A percentile compares a stretch with the other conserved stretches of the same genome.
Conservation (phyloP, 225 moss, liverwort and hornwort species). For the Bryum argenteum region DNA sequence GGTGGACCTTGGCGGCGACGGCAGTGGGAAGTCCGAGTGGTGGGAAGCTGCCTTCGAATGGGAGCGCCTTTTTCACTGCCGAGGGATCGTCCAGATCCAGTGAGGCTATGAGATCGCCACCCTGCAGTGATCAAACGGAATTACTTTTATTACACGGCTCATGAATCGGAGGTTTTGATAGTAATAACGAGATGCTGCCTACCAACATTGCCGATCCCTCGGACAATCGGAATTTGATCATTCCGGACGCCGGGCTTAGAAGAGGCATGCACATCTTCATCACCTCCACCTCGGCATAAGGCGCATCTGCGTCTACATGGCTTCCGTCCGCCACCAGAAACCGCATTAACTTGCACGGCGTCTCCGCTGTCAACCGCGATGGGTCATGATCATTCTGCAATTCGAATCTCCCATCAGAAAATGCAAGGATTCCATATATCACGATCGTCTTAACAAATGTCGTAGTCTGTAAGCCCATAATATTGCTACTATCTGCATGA, state of each 20-base stretch:
- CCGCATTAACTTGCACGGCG: constrained; percentile 92
- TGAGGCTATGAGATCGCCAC: constrained; percentile 86
- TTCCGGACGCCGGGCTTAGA: constrained; percentile 78
- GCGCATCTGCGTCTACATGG: constrained; percentile 64
- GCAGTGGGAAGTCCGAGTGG: constrained; percentile 84
- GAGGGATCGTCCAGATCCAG: constrained; percentile 93
- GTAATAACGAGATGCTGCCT: background rate
- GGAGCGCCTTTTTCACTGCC: constrained; percentile 82
- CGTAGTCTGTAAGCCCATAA: no score
- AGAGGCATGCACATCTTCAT: constrained; percentile 99
- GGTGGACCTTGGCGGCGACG: constrained; percentile 85
- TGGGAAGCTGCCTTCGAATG: constrained; percentile 79
- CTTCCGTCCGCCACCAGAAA: constrained; percentile 79
- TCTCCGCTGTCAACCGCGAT: constrained; percentile 85
- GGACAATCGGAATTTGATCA: constrained; percentile 68
- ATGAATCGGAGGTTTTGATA: no score
- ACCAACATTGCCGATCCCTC: constrained; percentile 97
- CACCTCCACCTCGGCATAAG: constrained; percentile 97
- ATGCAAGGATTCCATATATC: background rate
- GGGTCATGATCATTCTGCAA: constrained; percentile 97
- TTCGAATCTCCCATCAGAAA: background rate
- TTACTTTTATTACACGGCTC: no score
- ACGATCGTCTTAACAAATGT: no score
- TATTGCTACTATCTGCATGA: no score
- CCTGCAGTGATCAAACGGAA: constrained; percentile 38